Conservation (phyloP, 176 grass and related monocot species). For the Eremochloa ophiuroides region DNA sequence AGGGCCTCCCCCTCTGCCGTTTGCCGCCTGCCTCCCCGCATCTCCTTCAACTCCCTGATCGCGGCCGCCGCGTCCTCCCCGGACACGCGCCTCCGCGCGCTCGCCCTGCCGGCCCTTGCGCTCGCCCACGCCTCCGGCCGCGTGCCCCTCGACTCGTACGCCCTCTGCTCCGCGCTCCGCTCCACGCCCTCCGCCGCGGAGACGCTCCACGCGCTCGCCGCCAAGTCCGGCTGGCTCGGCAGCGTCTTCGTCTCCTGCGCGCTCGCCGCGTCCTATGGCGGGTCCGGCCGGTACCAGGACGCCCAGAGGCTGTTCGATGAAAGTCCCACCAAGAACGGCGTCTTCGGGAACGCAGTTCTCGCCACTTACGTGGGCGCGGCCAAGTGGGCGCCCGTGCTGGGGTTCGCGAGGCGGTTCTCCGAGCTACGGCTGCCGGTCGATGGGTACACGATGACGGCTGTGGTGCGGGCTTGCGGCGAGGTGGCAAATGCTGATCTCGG, state of each 20-base stretch:
- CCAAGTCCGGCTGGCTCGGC: slow-evolving; percentile 46
- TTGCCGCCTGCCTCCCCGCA: slow-evolving; percentile 5
- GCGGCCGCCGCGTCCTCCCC: slow-evolving; percentile 33
- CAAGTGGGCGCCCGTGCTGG: slow-evolving; percentile 22
- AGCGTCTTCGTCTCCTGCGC: slow-evolving; percentile 68
- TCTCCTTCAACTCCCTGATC: slow-evolving; percentile 48
- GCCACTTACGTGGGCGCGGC: slow-evolving; percentile 28
- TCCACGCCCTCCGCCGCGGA: slow-evolving; percentile 5
- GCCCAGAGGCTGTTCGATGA: slow-evolving; percentile 64
- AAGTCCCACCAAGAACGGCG: slow-evolving; percentile 35
- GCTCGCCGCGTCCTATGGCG: slow-evolving; percentile 45
- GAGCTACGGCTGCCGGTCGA: slow-evolving; percentile 23
- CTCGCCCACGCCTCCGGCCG: slow-evolving; percentile 32
- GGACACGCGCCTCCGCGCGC: slow-evolving; percentile 29
- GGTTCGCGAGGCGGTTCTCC: slow-evolving; percentile 30
- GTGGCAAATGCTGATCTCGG: slow-evolving; percentile 20
- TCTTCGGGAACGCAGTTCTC: slow-evolving; percentile 58
- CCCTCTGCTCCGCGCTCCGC: slow-evolving; percentile 48
- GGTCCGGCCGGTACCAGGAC: slow-evolving; percentile 11
- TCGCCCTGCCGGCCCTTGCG: slow-evolving; percentile 37
- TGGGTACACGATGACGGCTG: slow-evolving; percentile 42
- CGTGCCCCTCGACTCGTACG: slow-evolving; percentile 52
- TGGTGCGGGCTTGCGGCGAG: slow-evolving; percentile 45
- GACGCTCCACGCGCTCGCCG: slow-evolving; percentile 29
- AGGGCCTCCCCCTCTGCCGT: slow-evolving; percentile 9